Evolutionary conservation across 495 filamentous ascomycete genomes (phyloP), one percentile per base, ranked within the genome.

Genomic region (Thermothielavioides terrestris): DNA sequence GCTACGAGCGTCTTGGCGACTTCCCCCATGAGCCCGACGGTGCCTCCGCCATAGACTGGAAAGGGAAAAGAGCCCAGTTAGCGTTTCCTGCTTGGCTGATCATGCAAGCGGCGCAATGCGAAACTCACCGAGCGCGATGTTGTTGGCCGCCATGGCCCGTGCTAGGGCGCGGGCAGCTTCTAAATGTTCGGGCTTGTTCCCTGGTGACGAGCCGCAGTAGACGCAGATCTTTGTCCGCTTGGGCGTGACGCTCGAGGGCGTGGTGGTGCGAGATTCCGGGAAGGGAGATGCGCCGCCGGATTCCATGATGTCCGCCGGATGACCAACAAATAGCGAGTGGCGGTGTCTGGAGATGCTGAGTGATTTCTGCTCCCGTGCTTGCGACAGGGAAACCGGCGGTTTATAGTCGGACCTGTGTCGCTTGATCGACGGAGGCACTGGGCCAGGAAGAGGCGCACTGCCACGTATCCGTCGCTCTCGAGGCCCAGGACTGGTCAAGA

Each of bases 11-110:
- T 90, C 37, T 80, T 79, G 25, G 92, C 87, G 1, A 98, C 60
- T 55, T 94, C 88, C 55, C 92, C 92, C 92, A 98, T 98, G 20
- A 98, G 74, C 7, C 92, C 92, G 6, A 85, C 80, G 15, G 94
- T 95, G 58, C 92, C 92, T 51, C 94, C 92, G 60, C 92, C 92
- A 67, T 95, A 98, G 46, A 97, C 86, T 75, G 48, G 7, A 20
- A n/a, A 23, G 25, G 36, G 9, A 14, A 38, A 9, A 14, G 15
- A 34, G 31, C 4, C n/a, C n/a, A n/a, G 22, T 53, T 40, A 36
- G 35, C 7, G 8, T 34, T 46, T 12, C 22, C n/a, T n/a, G 12
- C 3, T 30, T 25, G 11, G 41, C 12, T 35, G 14, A 1, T 27
- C 2, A 26, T n/a, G 21, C 11, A 7, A 2, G 34, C 18, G 23